Evolutionary conservation across 2,329 filamentous ascomycete genomes (phyloP).

Genomic region (Penicillium sp.): DNA sequence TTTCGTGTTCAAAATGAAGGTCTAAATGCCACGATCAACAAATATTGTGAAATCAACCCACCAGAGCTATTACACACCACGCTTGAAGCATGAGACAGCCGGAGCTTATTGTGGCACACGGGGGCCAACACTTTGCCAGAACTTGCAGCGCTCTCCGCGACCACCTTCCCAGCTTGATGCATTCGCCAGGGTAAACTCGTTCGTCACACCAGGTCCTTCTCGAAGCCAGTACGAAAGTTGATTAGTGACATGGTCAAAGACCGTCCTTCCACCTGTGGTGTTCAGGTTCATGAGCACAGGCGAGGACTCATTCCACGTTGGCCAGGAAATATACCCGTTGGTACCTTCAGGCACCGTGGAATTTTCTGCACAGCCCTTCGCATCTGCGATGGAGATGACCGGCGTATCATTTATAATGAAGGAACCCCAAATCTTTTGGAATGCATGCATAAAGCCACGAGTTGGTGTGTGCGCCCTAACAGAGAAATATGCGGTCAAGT

Average conservation of each 20-base stretch:
- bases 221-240: constrained; percentile 28
- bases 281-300: constrained; percentile 49
- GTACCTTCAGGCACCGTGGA: constrained; percentile 13
- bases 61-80: not conserved
- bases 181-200: constrained; percentile 44
- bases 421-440: constrained; percentile 49
- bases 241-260: constrained; percentile 14
- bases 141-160: constrained; percentile 47
- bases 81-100: not conserved
- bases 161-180: constrained; percentile 51
- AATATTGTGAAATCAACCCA: not conserved
- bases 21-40: not conserved
- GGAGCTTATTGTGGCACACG: constrained; percentile 4
- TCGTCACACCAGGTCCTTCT: constrained; percentile 34
- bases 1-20: not conserved
- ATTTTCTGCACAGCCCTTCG: constrained; percentile 22
- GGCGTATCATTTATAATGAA: constrained; percentile 48
- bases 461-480: constrained; percentile 14
- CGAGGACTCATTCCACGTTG: constrained; percentile 30
- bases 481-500: constrained; percentile 51
- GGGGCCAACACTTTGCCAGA: constrained; percentile 39
- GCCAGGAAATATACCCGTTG: constrained; percentile 38
- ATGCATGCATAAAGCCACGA: constrained; percentile 37
- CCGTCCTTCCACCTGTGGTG: constrained; percentile 44
- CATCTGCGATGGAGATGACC: constrained; percentile 11